Base-by-base conservation (phyloP, 495 filamentous ascomycete genomes). In the Pyrenula aspistea region DNA sequence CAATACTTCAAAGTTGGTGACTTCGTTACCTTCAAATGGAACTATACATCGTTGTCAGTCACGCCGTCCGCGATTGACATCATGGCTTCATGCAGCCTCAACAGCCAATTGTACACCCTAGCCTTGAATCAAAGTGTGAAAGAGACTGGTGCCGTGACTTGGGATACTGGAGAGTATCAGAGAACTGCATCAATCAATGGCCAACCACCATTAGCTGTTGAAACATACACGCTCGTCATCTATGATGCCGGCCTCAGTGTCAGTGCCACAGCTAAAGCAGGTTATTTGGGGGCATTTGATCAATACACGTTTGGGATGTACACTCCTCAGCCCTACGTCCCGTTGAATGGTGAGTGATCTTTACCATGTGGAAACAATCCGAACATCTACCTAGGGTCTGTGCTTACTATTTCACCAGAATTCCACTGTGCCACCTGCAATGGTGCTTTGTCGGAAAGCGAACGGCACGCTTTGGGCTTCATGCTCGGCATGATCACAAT, bases 1-100 rank as follows among this genome's bases (percentile, higher is more conserved):
- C 82, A 83, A 59, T 88, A 89, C 65, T 97, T 89, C 82, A 92
- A 92, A 69, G 86, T 97, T 65, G 88, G 87, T 19, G 84, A 96
- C 42, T 77, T 77, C 55, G 75, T 95, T 15, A 96, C 90, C 0
- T 92, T 92, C 68, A 84, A 73, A 0, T 98, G 92, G 91, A 96
- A 96, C 70, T 97, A 96, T 73, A 98, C 93, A 1, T 89, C 86
- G 50, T 74, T 98, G 47, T 79, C 79, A 24, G 83, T 83, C 19
- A 85, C 83, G 0, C 93, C 93, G 0, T 83, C 81, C 2, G 84
- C 81, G 25, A 71, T 98, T 61, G 87, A 98, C 61, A 80, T 96
- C 2, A 70, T 93, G 25, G 87, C 93, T 11, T 84, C 82, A 22
- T 94, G 88, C 81, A 83, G 81, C 42, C 65, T 71, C 54, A 86